Evolutionary conservation across 1,284 basidiomycete species (phyloP).

Genomic region (Malassezia restricta): DNA sequence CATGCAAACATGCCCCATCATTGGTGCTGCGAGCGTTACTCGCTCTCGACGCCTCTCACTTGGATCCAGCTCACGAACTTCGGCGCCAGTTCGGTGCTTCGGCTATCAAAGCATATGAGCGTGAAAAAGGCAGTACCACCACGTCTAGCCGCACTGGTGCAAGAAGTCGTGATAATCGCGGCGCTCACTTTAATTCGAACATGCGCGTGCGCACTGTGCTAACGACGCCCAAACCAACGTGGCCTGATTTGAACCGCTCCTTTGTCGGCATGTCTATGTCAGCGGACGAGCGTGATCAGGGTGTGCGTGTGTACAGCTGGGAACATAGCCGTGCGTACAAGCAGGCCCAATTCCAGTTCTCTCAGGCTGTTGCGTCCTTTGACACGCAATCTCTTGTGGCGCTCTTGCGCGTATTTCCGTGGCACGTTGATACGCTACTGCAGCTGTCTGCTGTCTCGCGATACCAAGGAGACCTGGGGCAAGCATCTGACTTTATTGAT

Average conservation of each 20-base stretch:
- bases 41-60: slow-evolving; percentile 22
- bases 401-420: slow-evolving; percentile 36
- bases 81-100: slow-evolving; percentile 41
- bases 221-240: slow-evolving; percentile 33
- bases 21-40: slow-evolving; percentile 22
- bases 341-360: slow-evolving; percentile 40
- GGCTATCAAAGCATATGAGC: slow-evolving; percentile 41
- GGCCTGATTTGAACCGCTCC: slow-evolving; percentile 36
- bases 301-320: slow-evolving; percentile 28
- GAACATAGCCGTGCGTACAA: slow-evolving; percentile 35
- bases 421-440: slow-evolving; percentile 42
- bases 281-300: slow-evolving; percentile 19
- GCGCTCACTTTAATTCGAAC: slow-evolving; percentile 36
- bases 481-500: slow-evolving; percentile 39
- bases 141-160: slow-evolving; percentile 13
- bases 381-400: slow-evolving; percentile 36
- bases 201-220: slow-evolving; percentile 31
- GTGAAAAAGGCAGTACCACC: slow-evolving; percentile 18
- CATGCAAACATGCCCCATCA: not conserved
- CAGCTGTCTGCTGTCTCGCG: slow-evolving; percentile 39
- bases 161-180: slow-evolving; percentile 23
- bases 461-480: slow-evolving; percentile 42
- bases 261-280: slow-evolving; percentile 43
- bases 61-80: slow-evolving; percentile 40
- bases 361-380: slow-evolving; percentile 37